Evolutionary conservation across 2,329 filamentous ascomycete species (phyloP), one percentile per base, ranked within the genome.

Genomic region (Escovopsis sp.): DNA sequence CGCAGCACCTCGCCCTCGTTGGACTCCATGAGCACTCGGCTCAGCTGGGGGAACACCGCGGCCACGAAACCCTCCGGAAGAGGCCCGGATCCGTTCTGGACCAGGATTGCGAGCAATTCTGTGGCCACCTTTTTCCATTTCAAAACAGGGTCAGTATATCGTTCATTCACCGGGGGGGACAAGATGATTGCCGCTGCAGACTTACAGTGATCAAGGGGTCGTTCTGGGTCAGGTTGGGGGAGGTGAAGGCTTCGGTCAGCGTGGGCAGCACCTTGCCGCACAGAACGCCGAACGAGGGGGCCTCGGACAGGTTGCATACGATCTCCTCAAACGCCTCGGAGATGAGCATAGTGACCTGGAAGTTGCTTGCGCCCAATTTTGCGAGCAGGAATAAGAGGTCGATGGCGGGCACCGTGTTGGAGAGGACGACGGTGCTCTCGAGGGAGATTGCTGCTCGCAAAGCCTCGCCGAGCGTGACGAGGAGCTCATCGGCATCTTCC

Each of bases 291-390:
- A 89, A 98, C 1, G 78, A 72, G 8, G 83, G 75, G 7, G 71
- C 64, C 16, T 79, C 76, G 2, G 81, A 67, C 44, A 94, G 73
- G 1, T 68, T 71, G 39, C 72, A 68, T 6, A 88, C 82, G 43
- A 95, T 79, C 35, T 91, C 85, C 58, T 96, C 89, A 54, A 98
- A 94, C 0, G 85, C 80, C 61, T 98, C 91, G 31, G 77, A 82
- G 20, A 96, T 82, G 40, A 95, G 68, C 65, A 88, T 81, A 1
- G 81, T 86, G 37, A 95, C 75, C 58, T 95, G 88, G 65, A 93
- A 94, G 63, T 94, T 96, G 46, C 74, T 77, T 0, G 89, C 84
- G 25, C 87, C 87, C 55, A 88, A 79, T 58, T 86, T 91, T 16
- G 87, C 89, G 45, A 96, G 76, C 41, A 82, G 76, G 64, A 98